Evolutionary conservation across 2,329 filamentous ascomycete species (phyloP), one percentile per base, ranked within the genome.

Genomic region (Aureobasidium sp.): DNA sequence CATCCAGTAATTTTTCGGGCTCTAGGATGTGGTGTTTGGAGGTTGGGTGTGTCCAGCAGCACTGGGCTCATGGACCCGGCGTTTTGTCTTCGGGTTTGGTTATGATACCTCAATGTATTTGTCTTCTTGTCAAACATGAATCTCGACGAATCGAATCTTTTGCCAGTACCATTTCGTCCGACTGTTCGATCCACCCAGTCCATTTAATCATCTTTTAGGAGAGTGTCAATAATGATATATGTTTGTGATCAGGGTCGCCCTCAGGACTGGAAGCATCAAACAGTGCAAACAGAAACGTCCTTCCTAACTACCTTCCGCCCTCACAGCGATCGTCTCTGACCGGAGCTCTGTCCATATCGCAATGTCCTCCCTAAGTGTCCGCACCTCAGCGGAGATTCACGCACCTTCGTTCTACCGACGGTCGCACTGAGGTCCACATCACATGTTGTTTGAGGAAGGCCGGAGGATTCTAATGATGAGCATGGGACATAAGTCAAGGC

Each of bases 1-100:
- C 52, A 34, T 64, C 26, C 58, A 63, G 50, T 64, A 27, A 60
- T 10, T 46, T n/a, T 27, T 23, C 6, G 32, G 26, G 12, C 3
- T 7, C 13, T 29, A 2, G 8, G 13, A 17, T 7, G 3, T 34
- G 37, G 52, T 42, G 37, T 56, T 34, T 29, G 13, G 1, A 5
- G 37, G 9, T 32, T 23, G 47, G 47, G 32, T 44, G 10, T 23
- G 41, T 44, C 20, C 8, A 34, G 5, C 0, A n/a, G 4, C 17
- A 3, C 27, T 20, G 32, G 50, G 8, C 6, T 32, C 1, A 26
- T 12, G 5, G 10, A 12, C 23, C 10, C 26, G 34, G 34, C 10
- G 48, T 53, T 9, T 29, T 41, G 13, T 26, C 2, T 2, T 23
- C 15, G 29, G 51, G 51, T 27, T n/a, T 34, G 20, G 20, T 52